phyloP scores from a whole-genome alignment of 176 grass and related monocot genomes.

The Saccharum spontaneum region DNA sequence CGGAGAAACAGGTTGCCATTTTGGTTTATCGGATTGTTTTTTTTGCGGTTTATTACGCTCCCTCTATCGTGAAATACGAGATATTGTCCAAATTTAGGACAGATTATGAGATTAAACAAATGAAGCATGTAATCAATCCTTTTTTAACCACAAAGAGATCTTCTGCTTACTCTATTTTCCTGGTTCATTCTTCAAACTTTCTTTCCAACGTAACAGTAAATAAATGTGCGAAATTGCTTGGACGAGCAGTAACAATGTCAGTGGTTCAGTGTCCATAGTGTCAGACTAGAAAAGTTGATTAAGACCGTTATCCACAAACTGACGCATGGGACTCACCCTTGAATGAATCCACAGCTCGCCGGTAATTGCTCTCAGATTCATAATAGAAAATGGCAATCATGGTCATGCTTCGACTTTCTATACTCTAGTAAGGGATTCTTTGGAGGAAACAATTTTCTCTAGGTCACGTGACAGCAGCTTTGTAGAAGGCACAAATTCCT shows the following conservation, averaged over 20 bases:
- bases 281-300: neutral
- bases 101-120: too few species aligned
- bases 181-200: too few species aligned
- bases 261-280: neutral
- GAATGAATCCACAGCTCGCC: neutral
- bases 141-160: too few species aligned
- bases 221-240: neutral
- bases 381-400: neutral
- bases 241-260: too few species aligned
- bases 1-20: too few species aligned
- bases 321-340: neutral
- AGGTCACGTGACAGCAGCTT: slow-evolving; percentile 44
- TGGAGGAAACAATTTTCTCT: slow-evolving; percentile 27
- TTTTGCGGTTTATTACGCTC: too few species aligned
- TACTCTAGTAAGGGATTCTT: neutral
- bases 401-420: neutral
- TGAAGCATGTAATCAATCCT: too few species aligned
- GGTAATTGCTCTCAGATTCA: neutral
- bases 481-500: slow-evolving; percentile 32
- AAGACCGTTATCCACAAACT: too few species aligned
- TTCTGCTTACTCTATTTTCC: too few species aligned
- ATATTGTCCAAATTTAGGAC: too few species aligned
- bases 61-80: too few species aligned
- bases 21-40: too few species aligned
- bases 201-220: neutral